A percentile compares a stretch with the other conserved stretches of the same genome.
phyloP scores from a whole-genome alignment of 2,329 filamentous ascomycete species.

The Alternaria brassicae region DNA sequence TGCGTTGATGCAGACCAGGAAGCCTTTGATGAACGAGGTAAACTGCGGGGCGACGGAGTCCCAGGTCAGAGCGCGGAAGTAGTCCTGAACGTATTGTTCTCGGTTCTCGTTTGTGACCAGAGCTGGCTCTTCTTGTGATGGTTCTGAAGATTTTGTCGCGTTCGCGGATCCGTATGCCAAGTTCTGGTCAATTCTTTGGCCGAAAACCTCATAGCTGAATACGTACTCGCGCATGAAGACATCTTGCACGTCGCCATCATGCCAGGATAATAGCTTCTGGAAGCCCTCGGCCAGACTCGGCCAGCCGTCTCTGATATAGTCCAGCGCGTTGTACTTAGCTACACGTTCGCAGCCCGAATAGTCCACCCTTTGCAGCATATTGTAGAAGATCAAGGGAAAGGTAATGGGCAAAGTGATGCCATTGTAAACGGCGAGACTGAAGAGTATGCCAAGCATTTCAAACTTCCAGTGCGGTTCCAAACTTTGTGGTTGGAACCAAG shows the following conservation, averaged over 20 bases:
- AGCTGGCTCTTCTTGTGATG: constrained; percentile 59
- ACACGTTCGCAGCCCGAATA: constrained; percentile 39
- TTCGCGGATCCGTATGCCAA: constrained; percentile 51
- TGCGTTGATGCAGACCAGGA: constrained; percentile 74
- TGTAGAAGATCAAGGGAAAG: constrained; percentile 85
- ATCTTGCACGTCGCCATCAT: constrained; percentile 80
- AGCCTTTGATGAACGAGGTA: constrained; percentile 83
- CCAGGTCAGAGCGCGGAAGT: constrained; percentile 60
- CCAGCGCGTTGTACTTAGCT: constrained; percentile 50
- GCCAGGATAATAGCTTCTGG: constrained; percentile 75
- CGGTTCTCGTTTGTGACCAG: constrained; percentile 85
- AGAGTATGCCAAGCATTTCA: constrained; percentile 84
- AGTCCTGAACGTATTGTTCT: constrained; percentile 79
- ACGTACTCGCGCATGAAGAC: constrained; percentile 85
- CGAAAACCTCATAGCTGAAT: constrained; percentile 73
- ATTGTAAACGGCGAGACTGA: constrained; percentile 91
- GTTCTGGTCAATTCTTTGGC: constrained; percentile 61
- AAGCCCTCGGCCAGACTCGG: constrained; percentile 79
- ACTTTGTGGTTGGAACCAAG: constrained; percentile 86
- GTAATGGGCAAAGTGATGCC: constrained; percentile 89
- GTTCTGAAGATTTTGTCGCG: not conserved
- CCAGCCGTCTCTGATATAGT: constrained; percentile 90
- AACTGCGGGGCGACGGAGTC: constrained; percentile 69
- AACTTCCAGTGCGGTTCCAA: constrained; percentile 88
- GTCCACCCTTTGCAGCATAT: constrained; percentile 71